Evolutionary conservation across 139 green algal species (phyloP).

Genomic region (Marvania coccoides): DNA sequence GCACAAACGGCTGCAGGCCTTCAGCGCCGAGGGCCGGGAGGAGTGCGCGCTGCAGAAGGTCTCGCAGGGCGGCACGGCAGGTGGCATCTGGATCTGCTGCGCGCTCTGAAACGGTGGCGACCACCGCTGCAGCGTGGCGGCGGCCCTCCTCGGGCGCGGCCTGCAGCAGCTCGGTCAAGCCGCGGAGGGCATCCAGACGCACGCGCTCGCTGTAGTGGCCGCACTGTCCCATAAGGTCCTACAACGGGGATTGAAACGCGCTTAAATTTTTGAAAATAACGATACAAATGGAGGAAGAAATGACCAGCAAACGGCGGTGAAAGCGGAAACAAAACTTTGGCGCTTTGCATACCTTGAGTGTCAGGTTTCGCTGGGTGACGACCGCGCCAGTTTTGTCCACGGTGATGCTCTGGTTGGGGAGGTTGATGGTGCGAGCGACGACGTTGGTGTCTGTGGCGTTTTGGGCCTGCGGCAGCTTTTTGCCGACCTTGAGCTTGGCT

Average conservation of each 20-base stretch:
- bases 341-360: constrained; percentile 53
- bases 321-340: neutral
- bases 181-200: constrained; percentile 50
- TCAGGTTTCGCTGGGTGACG: constrained; percentile 67
- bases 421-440: constrained; percentile 50
- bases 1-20: constrained; percentile 66
- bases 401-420: constrained; percentile 53
- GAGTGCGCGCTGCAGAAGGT: constrained; percentile 30
- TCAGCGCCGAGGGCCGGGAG: constrained; percentile 38
- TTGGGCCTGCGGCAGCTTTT: constrained; percentile 64
- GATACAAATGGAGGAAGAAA: neutral
- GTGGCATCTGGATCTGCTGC: constrained; percentile 44
- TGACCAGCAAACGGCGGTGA: neutral
- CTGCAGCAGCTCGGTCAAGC: constrained; percentile 58
- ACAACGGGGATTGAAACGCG: neutral
- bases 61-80: constrained; percentile 43
- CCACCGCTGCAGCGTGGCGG: constrained; percentile 11
- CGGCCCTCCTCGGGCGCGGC: constrained; percentile 46
- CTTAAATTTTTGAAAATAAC: neutral
- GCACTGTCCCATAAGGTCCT: constrained; percentile 74
- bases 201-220: constrained; percentile 71
- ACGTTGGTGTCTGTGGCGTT: constrained; percentile 78
- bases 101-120: constrained; percentile 35
- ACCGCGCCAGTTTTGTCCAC: constrained; percentile 54
- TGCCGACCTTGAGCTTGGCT: constrained; percentile 79